Percentiles rank a stretch among this genome's conserved stretches.
Evolutionary conservation across 352 stramenopile genomes (phyloP).

Genomic region (Globisporangium megalacanthum): DNA sequence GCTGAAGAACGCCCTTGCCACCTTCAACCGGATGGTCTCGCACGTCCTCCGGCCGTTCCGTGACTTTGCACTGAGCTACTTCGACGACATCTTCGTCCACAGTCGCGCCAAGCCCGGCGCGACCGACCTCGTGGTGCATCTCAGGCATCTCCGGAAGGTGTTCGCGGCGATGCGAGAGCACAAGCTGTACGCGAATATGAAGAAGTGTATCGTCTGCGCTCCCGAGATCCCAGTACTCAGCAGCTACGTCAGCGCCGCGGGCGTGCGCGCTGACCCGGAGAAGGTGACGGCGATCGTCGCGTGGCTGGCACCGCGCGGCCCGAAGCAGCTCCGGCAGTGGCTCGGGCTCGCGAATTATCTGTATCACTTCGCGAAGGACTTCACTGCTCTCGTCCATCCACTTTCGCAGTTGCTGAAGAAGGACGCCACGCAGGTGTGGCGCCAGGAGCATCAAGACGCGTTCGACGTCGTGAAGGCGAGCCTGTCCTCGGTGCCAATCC

Average conservation of each 20-base stretch:
- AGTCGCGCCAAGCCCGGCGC: background rate
- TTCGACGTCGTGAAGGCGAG: too few species aligned
- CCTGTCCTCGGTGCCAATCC: too few species aligned
- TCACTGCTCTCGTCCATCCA: slow-evolving; percentile 1
- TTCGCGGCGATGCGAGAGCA: background rate
- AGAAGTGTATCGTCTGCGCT: slow-evolving; percentile 3
- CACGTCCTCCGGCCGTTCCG: background rate
- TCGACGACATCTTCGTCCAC: slow-evolving; percentile 7
- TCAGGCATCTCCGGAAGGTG: background rate
- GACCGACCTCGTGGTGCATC: background rate
- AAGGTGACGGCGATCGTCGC: slow-evolving; percentile 13
- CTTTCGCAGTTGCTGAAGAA: slow-evolving; percentile 18
- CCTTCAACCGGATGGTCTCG: slow-evolving; percentile 20
- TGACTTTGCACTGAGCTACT: slow-evolving; percentile 5
- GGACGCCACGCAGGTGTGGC: slow-evolving; percentile 6
- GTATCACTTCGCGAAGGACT: slow-evolving; percentile 18
- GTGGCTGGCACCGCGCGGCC: too few species aligned
- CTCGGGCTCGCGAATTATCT: slow-evolving; percentile 20
- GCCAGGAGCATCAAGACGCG: slow-evolving; percentile 9
- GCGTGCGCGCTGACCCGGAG: slow-evolving; percentile 13
- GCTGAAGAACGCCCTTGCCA: slow-evolving; percentile 17
- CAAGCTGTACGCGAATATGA: slow-evolving; percentile 3
- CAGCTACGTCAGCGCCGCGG: background rate
- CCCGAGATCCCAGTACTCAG: background rate
- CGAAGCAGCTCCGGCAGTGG: slow-evolving; percentile 11